Percentiles rank a stretch among this genome's conserved stretches.
These are phyloP conservation scores for Epichloe elymi DNA, from an alignment of 2,329 filamentous ascomycete species.

Conservation along the genomic window DNA sequence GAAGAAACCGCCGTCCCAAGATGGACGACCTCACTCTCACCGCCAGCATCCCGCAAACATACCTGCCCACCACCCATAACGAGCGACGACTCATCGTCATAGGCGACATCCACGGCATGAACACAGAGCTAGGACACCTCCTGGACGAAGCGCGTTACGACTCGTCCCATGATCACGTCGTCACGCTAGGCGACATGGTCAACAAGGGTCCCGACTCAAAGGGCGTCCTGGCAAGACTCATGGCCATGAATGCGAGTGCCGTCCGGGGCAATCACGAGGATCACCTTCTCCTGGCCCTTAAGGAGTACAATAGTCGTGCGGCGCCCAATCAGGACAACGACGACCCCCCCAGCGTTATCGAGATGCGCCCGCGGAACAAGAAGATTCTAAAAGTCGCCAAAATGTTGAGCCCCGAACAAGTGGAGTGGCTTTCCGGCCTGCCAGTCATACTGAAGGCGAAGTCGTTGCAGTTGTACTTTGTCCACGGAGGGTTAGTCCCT, in stretches of 20 bases:
- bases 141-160: slow-evolving; percentile 55
- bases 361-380: slow-evolving; percentile 20
- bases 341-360: slow-evolving; percentile 11
- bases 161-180: slow-evolving; percentile 48
- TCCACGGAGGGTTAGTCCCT: slow-evolving; percentile 77
- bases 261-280: slow-evolving; percentile 94
- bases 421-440: slow-evolving; percentile 54
- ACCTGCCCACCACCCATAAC: slow-evolving; percentile 21
- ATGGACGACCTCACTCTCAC: slow-evolving; percentile 17
- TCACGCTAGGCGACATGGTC: slow-evolving; percentile 68
- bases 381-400: slow-evolving; percentile 42
- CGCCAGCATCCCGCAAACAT: slow-evolving; percentile 16
- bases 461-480: slow-evolving; percentile 51
- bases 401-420: slow-evolving; percentile 41
- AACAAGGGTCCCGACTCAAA: slow-evolving; percentile 75
- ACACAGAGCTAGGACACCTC: slow-evolving; percentile 49
- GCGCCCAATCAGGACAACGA: slow-evolving; percentile 10
- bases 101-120: slow-evolving; percentile 89
- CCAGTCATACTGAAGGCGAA: slow-evolving; percentile 71
- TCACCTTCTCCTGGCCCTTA: slow-evolving; percentile 55
- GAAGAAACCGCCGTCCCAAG: neutral
- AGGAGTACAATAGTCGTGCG: slow-evolving; percentile 15
- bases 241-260: slow-evolving; percentile 59
- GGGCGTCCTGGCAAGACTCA: slow-evolving; percentile 65
- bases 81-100: slow-evolving; percentile 60